A percentile compares a stretch with the other conserved stretches of the same genome.
Conservation (phyloP, 2,329 filamentous ascomycete species). For the Triangularia setosa region DNA sequence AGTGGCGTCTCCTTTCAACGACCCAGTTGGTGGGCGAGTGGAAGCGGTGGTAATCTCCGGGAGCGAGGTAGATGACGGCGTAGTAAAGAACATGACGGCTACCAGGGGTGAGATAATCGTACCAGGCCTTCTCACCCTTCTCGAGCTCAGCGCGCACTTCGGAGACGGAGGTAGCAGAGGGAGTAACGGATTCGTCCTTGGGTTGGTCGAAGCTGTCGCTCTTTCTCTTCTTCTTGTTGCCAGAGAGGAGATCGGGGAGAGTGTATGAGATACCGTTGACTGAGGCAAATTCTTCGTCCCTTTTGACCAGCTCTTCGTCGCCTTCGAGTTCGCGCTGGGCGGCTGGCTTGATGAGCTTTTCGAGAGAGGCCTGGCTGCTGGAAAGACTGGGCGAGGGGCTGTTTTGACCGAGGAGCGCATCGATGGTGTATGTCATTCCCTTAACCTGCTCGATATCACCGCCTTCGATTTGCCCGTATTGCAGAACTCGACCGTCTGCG, state of each 20-base stretch:
- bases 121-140: slow-evolving; percentile 66
- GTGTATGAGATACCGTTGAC: slow-evolving; percentile 97
- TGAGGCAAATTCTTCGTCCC: slow-evolving; percentile 87
- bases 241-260: slow-evolving; percentile 80
- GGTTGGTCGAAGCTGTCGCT: slow-evolving; percentile 40
- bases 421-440: slow-evolving; percentile 94
- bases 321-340: slow-evolving; percentile 35
- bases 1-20: slow-evolving; percentile 90
- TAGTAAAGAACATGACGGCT: slow-evolving; percentile 80
- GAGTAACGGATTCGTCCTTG: slow-evolving; percentile 68
- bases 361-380: slow-evolving; percentile 31
- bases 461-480: slow-evolving; percentile 87
- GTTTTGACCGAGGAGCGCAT: slow-evolving; percentile 77
- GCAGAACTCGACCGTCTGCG: slow-evolving; percentile 83
- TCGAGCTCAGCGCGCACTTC: slow-evolving; percentile 83
- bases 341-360: slow-evolving; percentile 24
- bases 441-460: slow-evolving; percentile 98
- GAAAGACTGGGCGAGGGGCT: slow-evolving; percentile 54
- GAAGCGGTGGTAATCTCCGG: slow-evolving; percentile 97
- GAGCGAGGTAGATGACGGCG: slow-evolving; percentile 90
- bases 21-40: slow-evolving; percentile 96
- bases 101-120: slow-evolving; percentile 58
- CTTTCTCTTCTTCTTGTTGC: slow-evolving; percentile 46
- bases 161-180: slow-evolving; percentile 69
- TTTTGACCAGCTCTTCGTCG: slow-evolving; percentile 64